Evolutionary conservation across 1,284 basidiomycete genomes (phyloP).

Genomic region (Vanrija sp.): DNA sequence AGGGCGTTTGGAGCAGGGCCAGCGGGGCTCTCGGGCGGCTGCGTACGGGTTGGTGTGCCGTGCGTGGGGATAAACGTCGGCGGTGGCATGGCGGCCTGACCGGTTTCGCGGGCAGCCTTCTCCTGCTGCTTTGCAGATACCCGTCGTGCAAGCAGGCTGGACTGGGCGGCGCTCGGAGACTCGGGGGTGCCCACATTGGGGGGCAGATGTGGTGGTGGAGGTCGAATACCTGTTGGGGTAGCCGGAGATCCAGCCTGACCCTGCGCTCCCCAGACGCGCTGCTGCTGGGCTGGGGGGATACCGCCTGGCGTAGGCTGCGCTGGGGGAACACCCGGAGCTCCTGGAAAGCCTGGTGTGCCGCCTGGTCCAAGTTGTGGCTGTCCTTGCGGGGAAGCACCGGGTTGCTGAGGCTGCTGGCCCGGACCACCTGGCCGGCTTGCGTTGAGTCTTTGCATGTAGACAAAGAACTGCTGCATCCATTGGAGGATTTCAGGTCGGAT

Average conservation of each 20-base stretch:
- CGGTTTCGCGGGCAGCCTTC: background rate
- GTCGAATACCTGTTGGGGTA: slow-evolving; percentile 16
- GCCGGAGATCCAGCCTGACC: slow-evolving; percentile 8
- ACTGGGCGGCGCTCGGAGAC: slow-evolving; percentile 2
- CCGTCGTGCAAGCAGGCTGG: slow-evolving; percentile 9
- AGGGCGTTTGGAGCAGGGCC: slow-evolving; percentile 31
- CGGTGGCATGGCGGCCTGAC: slow-evolving; percentile 31
- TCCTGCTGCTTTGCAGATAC: slow-evolving; percentile 5
- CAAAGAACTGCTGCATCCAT: slow-evolving; percentile 35
- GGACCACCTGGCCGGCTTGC: background rate
- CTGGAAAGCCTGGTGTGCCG: slow-evolving; percentile 16
- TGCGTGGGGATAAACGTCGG: slow-evolving; percentile 35
- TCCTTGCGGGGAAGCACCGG: slow-evolving; percentile 2
- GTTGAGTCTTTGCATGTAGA: slow-evolving; percentile 14
- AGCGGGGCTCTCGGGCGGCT: slow-evolving; percentile 6
- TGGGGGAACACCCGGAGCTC: background rate
- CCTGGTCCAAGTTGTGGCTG: slow-evolving; percentile 8
- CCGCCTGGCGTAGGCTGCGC: slow-evolving; percentile 8
- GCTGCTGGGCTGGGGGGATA: slow-evolving; percentile 15
- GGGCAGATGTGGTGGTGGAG: slow-evolving; percentile 23
- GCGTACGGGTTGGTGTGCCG: slow-evolving; percentile 9
- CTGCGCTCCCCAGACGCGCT: slow-evolving; percentile 14
- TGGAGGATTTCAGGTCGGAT: slow-evolving; percentile 32
- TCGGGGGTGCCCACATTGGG: slow-evolving; percentile 13
- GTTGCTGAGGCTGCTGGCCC: slow-evolving; percentile 1